Evolutionary conservation across 202 grass and related monocot genomes (phyloP), one percentile per base, ranked within the genome.

Genomic region (Zoysia matrella): DNA sequence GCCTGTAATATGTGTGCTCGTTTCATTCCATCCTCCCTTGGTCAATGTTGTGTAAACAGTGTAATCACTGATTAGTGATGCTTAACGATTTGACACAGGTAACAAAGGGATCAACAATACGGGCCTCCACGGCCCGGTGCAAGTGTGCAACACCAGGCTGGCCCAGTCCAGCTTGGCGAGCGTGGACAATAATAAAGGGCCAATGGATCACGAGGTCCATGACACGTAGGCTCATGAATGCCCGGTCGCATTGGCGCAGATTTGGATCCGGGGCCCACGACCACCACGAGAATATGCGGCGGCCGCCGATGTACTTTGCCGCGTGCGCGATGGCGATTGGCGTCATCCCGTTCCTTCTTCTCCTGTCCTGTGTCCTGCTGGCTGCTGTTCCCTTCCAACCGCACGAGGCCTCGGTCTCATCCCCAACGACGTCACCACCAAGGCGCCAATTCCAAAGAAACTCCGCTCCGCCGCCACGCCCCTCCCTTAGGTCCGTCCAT

Each of bases 191-290:
- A 67, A 74, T 54, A 0, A 60, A 60, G 4, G 56, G n/a, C 48
- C 11, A 76, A 39, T 62, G 16, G 0, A 8, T 10, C 7, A 10
- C 14, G 53, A 43, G 65, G 73, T 51, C 73, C 73, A 36, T 47
- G 74, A 43, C 82, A 77, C 65, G 65, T 69, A 63, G 6, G 65
- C 55, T 60, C 67, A 46, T 71, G n/a, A 77, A 84, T 62, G 72
- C 13, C 18, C 72, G 52, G 72, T 75, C 71, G 71, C 61, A 11
- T 30, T 14, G 69, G 47, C 47, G 10, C 47, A 16, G 22, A 3
- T 36, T 36, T 36, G 30, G 30, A 36, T 36, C 30, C 30, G 30
- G 30, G 30, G 30, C 30, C 30, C 30, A 36, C 30, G 30, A 36
- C 30, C 30, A 36, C 30, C 30, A 36, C 15, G 40, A 47, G 67